Base-by-base conservation (phyloP, 2,329 filamentous ascomycete species). In the Plenodomus biglobosus region DNA sequence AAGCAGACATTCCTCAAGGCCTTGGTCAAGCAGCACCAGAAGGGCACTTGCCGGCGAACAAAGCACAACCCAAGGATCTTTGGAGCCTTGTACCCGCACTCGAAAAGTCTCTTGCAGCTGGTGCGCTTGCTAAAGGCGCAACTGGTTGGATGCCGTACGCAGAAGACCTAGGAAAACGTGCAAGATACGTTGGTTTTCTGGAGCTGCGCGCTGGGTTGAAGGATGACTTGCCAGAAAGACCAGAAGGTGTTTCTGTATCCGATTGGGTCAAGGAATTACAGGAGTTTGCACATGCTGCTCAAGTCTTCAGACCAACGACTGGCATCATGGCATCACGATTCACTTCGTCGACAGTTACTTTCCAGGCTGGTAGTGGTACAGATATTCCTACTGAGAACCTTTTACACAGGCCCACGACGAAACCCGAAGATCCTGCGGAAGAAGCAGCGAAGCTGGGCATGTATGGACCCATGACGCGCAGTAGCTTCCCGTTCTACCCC, bases 321-420 rank as follows among this genome's bases (percentile, higher is more conserved):
- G 91, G 91, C 0, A 80, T 90, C 54, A 97, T 99, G 90, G 94
- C 92, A 15, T 90, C 88, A 17, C 85, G 92, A 0, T 99, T 99
- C 69, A 96, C 91, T 0, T 82, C 83, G 8, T 77, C 80, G 1
- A 59, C 53, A 0, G 58, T 74, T 3, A 72, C 72, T 4, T 68
- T 65, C 0, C 62, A 73, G 2, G 68, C 46, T 7, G 50, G 38
- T 22, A 50, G 32, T 5, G 18, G 44, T 18, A 39, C 38, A 32
- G 48, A 42, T 13, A 42, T 46, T 8, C 70, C 73, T 34, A 59
- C 67, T 8, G 67, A 74, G 1, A 58, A 49, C 8, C 55, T 58
- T 37, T 63, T 81, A 7, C 72, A 84, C 15, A 75, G 72, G 40
- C 79, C 76, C 48, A 76, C 78, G 0, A 60, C 73, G 8, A 90